phyloP scores from a whole-genome alignment of 768 basidiomycete species.

The Suillus sp. region DNA sequence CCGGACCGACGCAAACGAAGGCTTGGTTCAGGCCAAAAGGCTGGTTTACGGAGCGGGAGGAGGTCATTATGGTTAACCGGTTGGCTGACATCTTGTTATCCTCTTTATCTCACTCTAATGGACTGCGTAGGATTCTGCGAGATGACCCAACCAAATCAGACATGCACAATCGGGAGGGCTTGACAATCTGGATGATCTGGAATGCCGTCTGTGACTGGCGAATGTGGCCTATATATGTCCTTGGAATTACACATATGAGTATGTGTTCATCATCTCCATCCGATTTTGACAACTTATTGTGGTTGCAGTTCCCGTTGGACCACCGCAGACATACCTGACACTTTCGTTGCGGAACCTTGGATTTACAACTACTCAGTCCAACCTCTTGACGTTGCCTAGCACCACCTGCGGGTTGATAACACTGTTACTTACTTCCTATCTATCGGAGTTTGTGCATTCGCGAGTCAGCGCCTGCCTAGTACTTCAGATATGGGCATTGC shows the following conservation, averaged over 20 bases:
- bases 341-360: conserved; percentile 62
- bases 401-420: conserved; percentile 53
- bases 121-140: conserved; percentile 43
- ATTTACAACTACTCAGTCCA: conserved; percentile 63
- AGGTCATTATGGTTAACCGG: conserved; percentile 57
- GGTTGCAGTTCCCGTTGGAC: conserved; percentile 52
- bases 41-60: conserved; percentile 62
- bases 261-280: conserved; percentile 17
- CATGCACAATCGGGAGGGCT: conserved; percentile 68
- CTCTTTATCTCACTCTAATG: not conserved
- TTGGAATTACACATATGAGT: conserved; percentile 59
- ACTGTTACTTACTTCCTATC: conserved; percentile 48
- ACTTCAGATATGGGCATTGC: conserved; percentile 63
- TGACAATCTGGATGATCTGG: conserved; percentile 52
- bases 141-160: conserved; percentile 63
- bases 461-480: conserved; percentile 54
- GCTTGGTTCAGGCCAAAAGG: conserved; percentile 57
- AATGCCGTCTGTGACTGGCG: conserved; percentile 57
- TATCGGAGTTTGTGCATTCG: conserved; percentile 59
- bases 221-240: conserved; percentile 64
- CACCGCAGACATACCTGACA: conserved; percentile 65
- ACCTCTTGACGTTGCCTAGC: conserved; percentile 63
- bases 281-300: conserved; percentile 3
- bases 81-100: conserved; percentile 10
- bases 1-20: conserved; percentile 58